phyloP scores from a whole-genome alignment of 345 rosid species.

The Corchorus olitorius region DNA sequence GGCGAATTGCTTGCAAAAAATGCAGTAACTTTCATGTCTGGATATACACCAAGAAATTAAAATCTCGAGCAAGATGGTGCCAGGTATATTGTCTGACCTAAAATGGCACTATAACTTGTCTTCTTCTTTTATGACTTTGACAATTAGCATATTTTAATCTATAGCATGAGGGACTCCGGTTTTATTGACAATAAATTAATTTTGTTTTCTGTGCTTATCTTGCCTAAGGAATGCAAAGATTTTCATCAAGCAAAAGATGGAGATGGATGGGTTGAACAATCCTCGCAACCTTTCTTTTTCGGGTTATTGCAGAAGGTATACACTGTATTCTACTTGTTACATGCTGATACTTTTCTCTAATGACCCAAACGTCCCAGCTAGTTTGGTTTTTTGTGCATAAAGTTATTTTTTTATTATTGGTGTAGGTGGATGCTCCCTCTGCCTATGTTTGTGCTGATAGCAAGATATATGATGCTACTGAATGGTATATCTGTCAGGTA shows the following conservation, averaged over 20 bases:
- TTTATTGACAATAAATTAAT: conserved; percentile 10
- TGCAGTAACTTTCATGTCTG: conserved; percentile 80
- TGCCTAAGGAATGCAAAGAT: conserved; percentile 81
- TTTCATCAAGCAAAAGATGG: conserved; percentile 97
- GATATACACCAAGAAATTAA: conserved; percentile 71
- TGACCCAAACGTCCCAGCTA: neutral
- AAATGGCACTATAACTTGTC: neutral
- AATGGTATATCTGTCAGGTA: conserved; percentile 99
- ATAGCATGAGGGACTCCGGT: conserved; percentile 20
- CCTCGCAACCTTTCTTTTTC: conserved; percentile 72
- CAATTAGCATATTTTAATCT: neutral
- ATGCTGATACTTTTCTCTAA: neutral
- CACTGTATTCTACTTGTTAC: conserved; percentile 19
- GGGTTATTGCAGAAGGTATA: conserved; percentile 89
- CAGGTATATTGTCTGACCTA: conserved; percentile 60
- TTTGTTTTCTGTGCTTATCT: conserved; percentile 18
- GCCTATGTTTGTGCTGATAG: conserved; percentile 93
- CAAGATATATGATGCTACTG: conserved; percentile 85
- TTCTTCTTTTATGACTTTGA: conserved; percentile 7
- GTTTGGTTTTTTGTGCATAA: conserved; percentile 13
- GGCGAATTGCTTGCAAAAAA: conserved; percentile 86
- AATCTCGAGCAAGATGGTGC: conserved; percentile 98
- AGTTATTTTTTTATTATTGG: conserved; percentile 25
- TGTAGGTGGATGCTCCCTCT: conserved; percentile 76
- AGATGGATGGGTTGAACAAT: conserved; percentile 99